Conservation (phyloP, 805 yeast genomes). For the Candida hungchunana region DNA sequence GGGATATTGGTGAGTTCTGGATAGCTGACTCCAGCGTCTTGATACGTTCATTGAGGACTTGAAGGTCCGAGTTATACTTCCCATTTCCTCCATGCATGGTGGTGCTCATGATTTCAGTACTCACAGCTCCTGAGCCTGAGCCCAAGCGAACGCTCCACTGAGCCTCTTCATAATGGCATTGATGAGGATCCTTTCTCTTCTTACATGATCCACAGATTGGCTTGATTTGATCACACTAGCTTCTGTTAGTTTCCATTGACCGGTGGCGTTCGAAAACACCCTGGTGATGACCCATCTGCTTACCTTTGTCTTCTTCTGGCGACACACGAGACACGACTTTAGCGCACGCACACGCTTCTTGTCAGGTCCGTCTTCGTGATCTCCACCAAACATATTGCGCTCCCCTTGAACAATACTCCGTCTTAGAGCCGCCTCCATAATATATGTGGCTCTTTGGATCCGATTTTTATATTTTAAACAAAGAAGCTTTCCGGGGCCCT, state of each 20-base stretch:
- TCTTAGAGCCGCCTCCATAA: no score
- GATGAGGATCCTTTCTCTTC: conserved; percentile 13
- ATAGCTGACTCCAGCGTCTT: conserved; percentile 16
- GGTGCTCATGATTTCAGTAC: no score
- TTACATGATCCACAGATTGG: conserved; percentile 24
- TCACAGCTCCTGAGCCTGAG: no score
- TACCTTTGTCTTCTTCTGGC: conserved; percentile 25
- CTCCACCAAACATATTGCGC: no score
- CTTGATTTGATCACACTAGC: conserved; percentile 23
- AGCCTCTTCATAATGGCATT: conserved; percentile 22
- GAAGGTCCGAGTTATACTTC: conserved; percentile 3
- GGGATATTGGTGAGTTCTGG: neutral
- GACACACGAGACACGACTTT: conserved; percentile 25
- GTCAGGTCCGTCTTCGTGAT: conserved; percentile 7
- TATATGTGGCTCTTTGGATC: no score
- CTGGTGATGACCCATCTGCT: no score
- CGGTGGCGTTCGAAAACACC: conserved; percentile 10
- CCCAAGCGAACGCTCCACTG: conserved; percentile 18
- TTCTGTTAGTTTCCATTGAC: neutral
- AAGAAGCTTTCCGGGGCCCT: no score
- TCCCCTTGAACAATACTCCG: no score
- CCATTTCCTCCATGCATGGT: no score
- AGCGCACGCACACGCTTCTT: conserved; percentile 20
- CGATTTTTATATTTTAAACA: no score
- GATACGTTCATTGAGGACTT: conserved; percentile 14